phyloP scores from a whole-genome alignment of 2,329 filamentous ascomycete genomes.

The Lachnellula willkommii region DNA sequence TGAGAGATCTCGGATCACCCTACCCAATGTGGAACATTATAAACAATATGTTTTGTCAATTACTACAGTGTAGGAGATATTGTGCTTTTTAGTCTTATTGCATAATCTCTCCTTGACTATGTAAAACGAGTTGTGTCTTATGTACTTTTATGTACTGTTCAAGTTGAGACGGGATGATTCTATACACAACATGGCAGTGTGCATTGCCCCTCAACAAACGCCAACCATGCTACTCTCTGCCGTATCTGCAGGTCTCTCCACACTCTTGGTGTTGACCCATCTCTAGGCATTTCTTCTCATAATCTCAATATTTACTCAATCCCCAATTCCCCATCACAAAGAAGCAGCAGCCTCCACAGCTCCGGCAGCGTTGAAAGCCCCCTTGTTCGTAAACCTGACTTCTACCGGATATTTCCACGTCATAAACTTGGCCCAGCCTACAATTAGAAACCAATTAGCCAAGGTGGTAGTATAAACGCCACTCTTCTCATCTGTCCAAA shows the following conservation, averaged over 20 bases:
- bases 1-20: no score
- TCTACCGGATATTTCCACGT: conserved; percentile 87
- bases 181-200: conserved; percentile 8
- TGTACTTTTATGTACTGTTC: conserved; percentile 1
- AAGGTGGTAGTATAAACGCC: neutral
- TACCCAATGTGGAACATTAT: no score
- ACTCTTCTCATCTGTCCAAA: neutral
- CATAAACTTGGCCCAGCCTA: conserved; percentile 92
- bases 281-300: neutral
- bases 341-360: conserved; percentile 51
- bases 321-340: conserved; percentile 15
- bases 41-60: no score
- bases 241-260: neutral
- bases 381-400: conserved; percentile 59
- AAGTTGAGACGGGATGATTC: conserved; percentile 1
- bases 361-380: conserved; percentile 57
- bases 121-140: conserved; percentile 4
- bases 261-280: conserved; percentile 7
- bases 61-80: no score
- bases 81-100: no score
- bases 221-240: conserved; percentile 7
- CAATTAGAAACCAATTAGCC: conserved; percentile 8
- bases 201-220: conserved; percentile 4
- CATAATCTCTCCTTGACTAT: neutral
- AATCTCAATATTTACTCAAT: neutral